These are phyloP conservation scores for Apiospora hydei DNA, from an alignment of 2,329 filamentous ascomycete species.

Conservation along the genomic window DNA sequence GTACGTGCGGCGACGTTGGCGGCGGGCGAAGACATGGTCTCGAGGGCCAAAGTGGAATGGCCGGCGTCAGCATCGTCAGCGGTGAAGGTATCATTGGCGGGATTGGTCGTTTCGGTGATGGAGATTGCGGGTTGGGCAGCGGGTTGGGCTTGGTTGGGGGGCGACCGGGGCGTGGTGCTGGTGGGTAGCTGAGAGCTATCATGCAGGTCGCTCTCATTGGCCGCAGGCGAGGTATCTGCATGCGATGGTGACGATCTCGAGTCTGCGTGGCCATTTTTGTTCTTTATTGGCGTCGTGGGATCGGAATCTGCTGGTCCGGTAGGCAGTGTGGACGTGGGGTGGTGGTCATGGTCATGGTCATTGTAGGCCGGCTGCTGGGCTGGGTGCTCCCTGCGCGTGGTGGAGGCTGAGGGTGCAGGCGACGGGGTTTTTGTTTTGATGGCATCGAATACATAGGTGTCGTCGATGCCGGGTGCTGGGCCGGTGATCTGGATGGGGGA, in stretches of 20 bases:
- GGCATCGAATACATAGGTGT: slow-evolving; percentile 66
- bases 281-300: slow-evolving; percentile 11
- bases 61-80: slow-evolving; percentile 27
- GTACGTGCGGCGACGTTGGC: slow-evolving; percentile 59
- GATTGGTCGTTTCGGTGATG: slow-evolving; percentile 23
- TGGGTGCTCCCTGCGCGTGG: slow-evolving; percentile 1
- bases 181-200: slow-evolving; percentile 15
- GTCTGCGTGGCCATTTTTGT: slow-evolving; percentile 27
- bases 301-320: background rate
- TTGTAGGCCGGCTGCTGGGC: background rate
- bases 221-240: slow-evolving; percentile 25
- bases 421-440: slow-evolving; percentile 39
- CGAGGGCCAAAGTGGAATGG: slow-evolving; percentile 49
- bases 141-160: slow-evolving; percentile 24
- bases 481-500: slow-evolving; percentile 60
- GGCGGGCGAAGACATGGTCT: slow-evolving; percentile 63
- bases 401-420: slow-evolving; percentile 25
- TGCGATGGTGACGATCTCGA: slow-evolving; percentile 8
- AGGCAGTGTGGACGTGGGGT: slow-evolving; percentile 10
- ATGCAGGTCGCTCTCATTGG: slow-evolving; percentile 20
- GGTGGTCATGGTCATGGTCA: background rate
- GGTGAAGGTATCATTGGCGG: slow-evolving; percentile 35
- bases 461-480: slow-evolving; percentile 58
- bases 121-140: slow-evolving; percentile 24
- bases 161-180: slow-evolving; percentile 25